Evolutionary conservation across 305 asterid species (phyloP), one percentile per base, ranked within the genome.

Genomic region (Solanum hybrid): DNA sequence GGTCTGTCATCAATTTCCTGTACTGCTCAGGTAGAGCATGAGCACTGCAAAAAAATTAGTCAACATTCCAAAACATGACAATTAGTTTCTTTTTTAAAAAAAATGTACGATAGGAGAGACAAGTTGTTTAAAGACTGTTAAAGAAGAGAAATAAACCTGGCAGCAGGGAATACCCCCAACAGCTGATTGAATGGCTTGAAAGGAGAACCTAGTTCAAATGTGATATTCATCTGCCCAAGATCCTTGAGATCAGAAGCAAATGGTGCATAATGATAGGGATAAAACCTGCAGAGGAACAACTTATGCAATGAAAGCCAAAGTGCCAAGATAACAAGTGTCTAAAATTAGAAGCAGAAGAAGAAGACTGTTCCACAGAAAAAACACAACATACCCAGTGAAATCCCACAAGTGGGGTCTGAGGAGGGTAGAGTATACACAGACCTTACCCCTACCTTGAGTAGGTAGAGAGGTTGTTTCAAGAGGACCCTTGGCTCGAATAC

Each of bases 201-300:
- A 31, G 99, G 99, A 33, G 98, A 91, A 89, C 99, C 99, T 89
- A 97, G 88, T 91, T 95, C 96, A 93, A 96, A 97, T 86, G 88
- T 90, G 91, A 97, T 94, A 90, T 94, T 88, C 94, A 97, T 89
- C 90, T 93, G 92, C 42, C 92, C 97, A 88, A 97, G 98, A 93
- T 95, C 97, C 93, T 93, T 94, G 31, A 97, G 97, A 93, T 97
- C 99, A 40, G 99, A 97, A 92, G 99, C 99, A 94, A 97, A 97
- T 77, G 99, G 99, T 29, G 99, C 99, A 87, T 97, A 97, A 93
- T 97, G 99, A 89, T 97, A 97, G 31, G 99, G 99, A 92, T 96
- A 97, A 93, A 93, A 97, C 99, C 99, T 97, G 97, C 91, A 93
- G 81, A 40, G 90, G 89, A 31, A 91, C 24, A 89, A 90, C 57